phyloP scores from a whole-genome alignment of 176 grass and related monocot species.

The Triticum urartu region DNA sequence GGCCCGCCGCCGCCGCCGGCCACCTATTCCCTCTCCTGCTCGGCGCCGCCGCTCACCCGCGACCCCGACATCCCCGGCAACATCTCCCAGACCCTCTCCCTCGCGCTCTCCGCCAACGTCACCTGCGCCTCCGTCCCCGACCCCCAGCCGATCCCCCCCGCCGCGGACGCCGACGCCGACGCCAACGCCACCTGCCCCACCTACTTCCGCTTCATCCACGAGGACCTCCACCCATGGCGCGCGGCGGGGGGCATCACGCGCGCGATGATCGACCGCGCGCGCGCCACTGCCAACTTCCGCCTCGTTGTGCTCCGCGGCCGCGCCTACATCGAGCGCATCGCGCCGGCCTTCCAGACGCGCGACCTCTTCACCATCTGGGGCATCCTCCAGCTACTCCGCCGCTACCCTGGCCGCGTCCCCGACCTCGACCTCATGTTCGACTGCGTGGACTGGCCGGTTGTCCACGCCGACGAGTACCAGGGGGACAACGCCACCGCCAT shows the following conservation, averaged over 20 bases:
- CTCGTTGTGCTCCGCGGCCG: constrained; percentile 52
- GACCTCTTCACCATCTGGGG: constrained; percentile 92
- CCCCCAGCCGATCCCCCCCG: constrained; percentile 10
- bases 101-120: constrained; percentile 23
- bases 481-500: constrained; percentile 43
- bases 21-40: constrained; percentile 44
- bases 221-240: constrained; percentile 87
- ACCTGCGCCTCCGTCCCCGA: constrained; percentile 20
- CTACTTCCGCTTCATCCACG: constrained; percentile 86
- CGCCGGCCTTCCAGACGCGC: constrained; percentile 57
- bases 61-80: constrained; percentile 43
- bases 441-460: constrained; percentile 63
- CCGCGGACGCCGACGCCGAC: not conserved
- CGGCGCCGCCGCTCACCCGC: constrained; percentile 33
- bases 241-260: constrained; percentile 58
- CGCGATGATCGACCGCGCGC: constrained; percentile 56
- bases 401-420: constrained; percentile 70
- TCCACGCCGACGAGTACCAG: constrained; percentile 39
- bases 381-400: constrained; percentile 77
- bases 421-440: constrained; percentile 94
- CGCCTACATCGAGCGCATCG: constrained; percentile 66
- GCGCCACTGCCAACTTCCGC: constrained; percentile 59
- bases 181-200: constrained; percentile 55
- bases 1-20: constrained; percentile 26
- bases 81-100: constrained; percentile 52